Base-by-base conservation (phyloP, 108 stramenopile species). In the Nannochloropsis granulata region DNA sequence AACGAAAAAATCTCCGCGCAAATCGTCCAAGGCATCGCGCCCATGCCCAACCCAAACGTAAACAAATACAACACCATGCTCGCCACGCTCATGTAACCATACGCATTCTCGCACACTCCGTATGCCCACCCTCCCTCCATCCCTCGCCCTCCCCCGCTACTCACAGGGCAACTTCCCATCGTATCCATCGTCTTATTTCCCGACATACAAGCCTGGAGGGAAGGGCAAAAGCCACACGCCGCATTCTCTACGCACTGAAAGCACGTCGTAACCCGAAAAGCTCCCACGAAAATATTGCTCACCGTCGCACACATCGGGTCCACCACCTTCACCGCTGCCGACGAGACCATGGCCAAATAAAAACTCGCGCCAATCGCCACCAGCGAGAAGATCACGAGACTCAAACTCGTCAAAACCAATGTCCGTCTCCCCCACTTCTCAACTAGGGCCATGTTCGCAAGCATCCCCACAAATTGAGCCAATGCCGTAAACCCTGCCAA, bases 1-100 rank as follows among this genome's bases (percentile, higher is more conserved):
- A 91, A 82, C 19, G 93, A 92, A 90, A 92, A 95, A 43, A 95
- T 94, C 89, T 95, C 95, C 24, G 92, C 92, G 82, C 92, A 93
- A 56, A 95, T 92, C 24, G 93, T 94, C 94, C 94, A 95, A 13
- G 95, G 94, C 82, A 94, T 81, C 26, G 90, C 92, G 8, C 93
- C 92, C 94, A 95, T 93, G 13, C 94, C 95, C 81, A 93, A 86
- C 19, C 94, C 94, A 88, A 95, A 95, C 23, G 92, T 86, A 12
- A 94, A 80, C 24, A 95, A 89, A 86, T 95, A 95, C 23, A 85
- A 46, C 82, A 94, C 87, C 93, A 95, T 93, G 85, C 91, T 91
- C 80, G 91, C 79, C 23, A 93, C 93, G 13, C 93, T 81, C 81
- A 91, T n/a, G 13, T 46, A 89, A 25, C 92, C 93, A 78, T 85